Conservation (phyloP, 2,329 filamentous ascomycete species). For the Pleomassaria siparia region DNA sequence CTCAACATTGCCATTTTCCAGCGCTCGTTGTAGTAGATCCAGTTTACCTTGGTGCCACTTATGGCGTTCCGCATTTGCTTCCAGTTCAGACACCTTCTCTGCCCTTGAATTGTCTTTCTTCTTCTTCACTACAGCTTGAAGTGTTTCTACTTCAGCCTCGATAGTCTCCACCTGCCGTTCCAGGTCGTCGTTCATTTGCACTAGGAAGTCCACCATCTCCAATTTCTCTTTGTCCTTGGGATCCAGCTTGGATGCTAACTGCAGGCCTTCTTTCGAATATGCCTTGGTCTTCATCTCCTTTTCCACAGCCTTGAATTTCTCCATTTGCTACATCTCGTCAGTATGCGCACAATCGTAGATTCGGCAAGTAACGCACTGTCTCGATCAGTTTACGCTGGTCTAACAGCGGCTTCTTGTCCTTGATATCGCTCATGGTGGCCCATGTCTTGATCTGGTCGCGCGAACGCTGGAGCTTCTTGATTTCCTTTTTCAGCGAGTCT, state of each 20-base stretch:
- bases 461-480: conserved; percentile 98
- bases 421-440: conserved; percentile 98
- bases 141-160: conserved; percentile 83
- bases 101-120: conserved; percentile 83
- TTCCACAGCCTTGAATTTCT: conserved; percentile 99
- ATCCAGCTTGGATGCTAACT: conserved; percentile 87
- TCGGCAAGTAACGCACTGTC: conserved; percentile 64
- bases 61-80: conserved; percentile 82
- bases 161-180: conserved; percentile 90
- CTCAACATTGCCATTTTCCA: conserved; percentile 92
- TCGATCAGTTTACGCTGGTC: conserved; percentile 96
- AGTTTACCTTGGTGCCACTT: conserved; percentile 96
- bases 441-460: conserved; percentile 99
- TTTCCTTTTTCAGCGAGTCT: conserved; percentile 97
- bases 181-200: conserved; percentile 84
- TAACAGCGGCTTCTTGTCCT: conserved; percentile 94
- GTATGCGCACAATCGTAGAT: conserved; percentile 17
- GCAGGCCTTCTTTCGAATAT: conserved; percentile 96
- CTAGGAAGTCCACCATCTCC: conserved; percentile 84
- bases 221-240: conserved; percentile 96
- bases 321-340: conserved; percentile 78
- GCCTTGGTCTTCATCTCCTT: conserved; percentile 99
- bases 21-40: conserved; percentile 82
- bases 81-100: conserved; percentile 84
- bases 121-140: conserved; percentile 92